Evolutionary conservation across 768 basidiomycete species (phyloP).

Genomic region (Phaffia tasmanica): DNA sequence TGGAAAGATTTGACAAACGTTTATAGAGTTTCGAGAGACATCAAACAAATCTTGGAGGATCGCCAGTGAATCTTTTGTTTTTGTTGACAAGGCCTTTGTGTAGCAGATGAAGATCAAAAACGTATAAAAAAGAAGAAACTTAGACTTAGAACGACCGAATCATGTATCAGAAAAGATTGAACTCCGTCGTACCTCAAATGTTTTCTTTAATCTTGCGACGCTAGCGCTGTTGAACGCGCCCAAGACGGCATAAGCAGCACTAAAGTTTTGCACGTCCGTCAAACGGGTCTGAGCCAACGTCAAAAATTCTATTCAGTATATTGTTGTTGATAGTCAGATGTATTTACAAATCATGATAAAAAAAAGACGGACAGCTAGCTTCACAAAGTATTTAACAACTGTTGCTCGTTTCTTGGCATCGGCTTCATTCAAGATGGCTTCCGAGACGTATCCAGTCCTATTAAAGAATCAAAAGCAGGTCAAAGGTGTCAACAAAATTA

Average conservation of each 20-base stretch:
- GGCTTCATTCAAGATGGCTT: conserved; percentile 78
- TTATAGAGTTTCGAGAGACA: conserved; percentile 46
- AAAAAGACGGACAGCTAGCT: conserved; percentile 59
- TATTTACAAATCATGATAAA: no score
- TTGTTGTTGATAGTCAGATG: conserved; percentile 3
- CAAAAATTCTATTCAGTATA: conserved; percentile 3
- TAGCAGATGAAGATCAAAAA: conserved; percentile 9
- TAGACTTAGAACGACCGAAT: no score
- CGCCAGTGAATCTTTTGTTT: conserved; percentile 70
- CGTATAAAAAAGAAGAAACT: not conserved
- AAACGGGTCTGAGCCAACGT: conserved; percentile 53
- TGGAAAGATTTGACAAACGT: conserved; percentile 15
- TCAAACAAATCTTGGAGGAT: conserved; percentile 74
- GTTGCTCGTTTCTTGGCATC: conserved; percentile 72
- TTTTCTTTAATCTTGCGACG: conserved; percentile 79
- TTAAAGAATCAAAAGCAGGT: no score
- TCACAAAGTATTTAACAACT: conserved; percentile 84
- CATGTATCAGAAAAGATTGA: no score
- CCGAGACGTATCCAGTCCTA: conserved; percentile 61
- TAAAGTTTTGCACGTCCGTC: conserved; percentile 71
- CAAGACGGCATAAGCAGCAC: conserved; percentile 80
- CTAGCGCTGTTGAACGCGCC: conserved; percentile 93
- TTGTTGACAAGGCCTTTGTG: conserved; percentile 67
- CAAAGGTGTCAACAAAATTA: no score
- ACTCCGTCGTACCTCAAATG: conserved; percentile 64